Evolutionary conservation across 1,139 yeast species (phyloP).

Genomic region (Hyphopichia pseudoburtonii): DNA sequence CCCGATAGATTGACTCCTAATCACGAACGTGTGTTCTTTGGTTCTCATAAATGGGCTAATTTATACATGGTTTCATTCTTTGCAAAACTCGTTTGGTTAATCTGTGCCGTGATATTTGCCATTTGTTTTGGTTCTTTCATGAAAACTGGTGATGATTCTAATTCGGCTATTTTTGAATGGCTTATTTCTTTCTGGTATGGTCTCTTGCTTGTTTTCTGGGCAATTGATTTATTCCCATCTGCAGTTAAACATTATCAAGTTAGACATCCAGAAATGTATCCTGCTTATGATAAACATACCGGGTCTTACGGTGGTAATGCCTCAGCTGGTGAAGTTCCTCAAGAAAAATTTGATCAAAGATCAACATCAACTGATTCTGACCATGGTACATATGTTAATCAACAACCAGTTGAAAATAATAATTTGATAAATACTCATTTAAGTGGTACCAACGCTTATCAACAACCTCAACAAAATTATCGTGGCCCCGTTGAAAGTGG

Average conservation of each 20-base stretch:
- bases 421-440: slow-evolving; percentile 1
- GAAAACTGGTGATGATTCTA: slow-evolving; percentile 36
- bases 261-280: slow-evolving; percentile 21
- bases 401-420: slow-evolving; percentile 1
- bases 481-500: slow-evolving; percentile 1
- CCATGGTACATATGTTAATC: slow-evolving; percentile 3
- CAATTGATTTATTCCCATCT: slow-evolving; percentile 71
- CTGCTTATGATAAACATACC: slow-evolving; percentile 1
- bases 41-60: slow-evolving; percentile 35
- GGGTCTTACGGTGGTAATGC: slow-evolving; percentile 1
- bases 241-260: slow-evolving; percentile 35
- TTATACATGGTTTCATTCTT: slow-evolving; percentile 51
- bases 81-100: slow-evolving; percentile 63
- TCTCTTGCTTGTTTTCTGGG: slow-evolving; percentile 59
- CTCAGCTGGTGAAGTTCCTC: too few species aligned
- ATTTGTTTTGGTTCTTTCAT: slow-evolving; percentile 60
- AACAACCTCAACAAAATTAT: background rate
- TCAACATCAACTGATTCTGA: slow-evolving; percentile 1
- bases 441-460: background rate
- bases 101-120: slow-evolving; percentile 69
- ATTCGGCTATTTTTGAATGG: slow-evolving; percentile 73
- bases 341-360: slow-evolving; percentile 1
- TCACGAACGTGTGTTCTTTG: slow-evolving; percentile 44
- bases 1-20: slow-evolving; percentile 41
- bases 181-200: slow-evolving; percentile 81